These are phyloP conservation scores for Exophiala xenobiotica DNA, from an alignment of 2,329 filamentous ascomycete genomes.

Conservation along the genomic window DNA sequence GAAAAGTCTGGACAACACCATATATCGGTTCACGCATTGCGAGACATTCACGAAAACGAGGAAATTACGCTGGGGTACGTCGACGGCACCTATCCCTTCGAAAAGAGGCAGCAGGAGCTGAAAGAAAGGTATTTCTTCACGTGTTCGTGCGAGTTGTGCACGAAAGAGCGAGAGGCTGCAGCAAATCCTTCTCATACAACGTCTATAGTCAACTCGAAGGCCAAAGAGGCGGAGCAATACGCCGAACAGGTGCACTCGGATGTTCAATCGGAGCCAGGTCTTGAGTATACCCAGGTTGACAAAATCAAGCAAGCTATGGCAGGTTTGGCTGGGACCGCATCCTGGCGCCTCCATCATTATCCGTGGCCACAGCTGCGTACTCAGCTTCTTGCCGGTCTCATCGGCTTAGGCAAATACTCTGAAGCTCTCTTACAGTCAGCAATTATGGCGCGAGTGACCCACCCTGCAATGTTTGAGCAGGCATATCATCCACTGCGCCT, in stretches of 20 bases:
- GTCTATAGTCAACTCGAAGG: not conserved
- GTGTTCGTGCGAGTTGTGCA: constrained; percentile 48
- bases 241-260: constrained; percentile 33
- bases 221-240: not conserved
- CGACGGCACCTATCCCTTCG: constrained; percentile 54
- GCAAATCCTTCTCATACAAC: constrained; percentile 3
- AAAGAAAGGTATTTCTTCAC: constrained; percentile 58
- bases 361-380: constrained; percentile 56
- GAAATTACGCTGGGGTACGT: constrained; percentile 64
- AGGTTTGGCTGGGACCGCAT: constrained; percentile 39
- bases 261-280: constrained; percentile 22
- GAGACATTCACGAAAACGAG: constrained; percentile 53
- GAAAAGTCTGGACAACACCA: constrained; percentile 8
- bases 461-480: constrained; percentile 52
- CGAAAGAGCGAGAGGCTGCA: not conserved
- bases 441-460: constrained; percentile 52
- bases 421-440: constrained; percentile 52
- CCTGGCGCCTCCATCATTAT: constrained; percentile 53
- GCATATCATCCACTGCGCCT: constrained; percentile 55
- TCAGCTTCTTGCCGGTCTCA: constrained; percentile 51
- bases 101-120: constrained; percentile 54
- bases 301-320: constrained; percentile 43
- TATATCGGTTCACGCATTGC: constrained; percentile 40
- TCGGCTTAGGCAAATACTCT: constrained; percentile 45
- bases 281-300: constrained; percentile 34